Evolutionary conservation across 2,329 filamentous ascomycete genomes (phyloP), one percentile per base, ranked within the genome.

Genomic region (Fonsecaea monophora): DNA sequence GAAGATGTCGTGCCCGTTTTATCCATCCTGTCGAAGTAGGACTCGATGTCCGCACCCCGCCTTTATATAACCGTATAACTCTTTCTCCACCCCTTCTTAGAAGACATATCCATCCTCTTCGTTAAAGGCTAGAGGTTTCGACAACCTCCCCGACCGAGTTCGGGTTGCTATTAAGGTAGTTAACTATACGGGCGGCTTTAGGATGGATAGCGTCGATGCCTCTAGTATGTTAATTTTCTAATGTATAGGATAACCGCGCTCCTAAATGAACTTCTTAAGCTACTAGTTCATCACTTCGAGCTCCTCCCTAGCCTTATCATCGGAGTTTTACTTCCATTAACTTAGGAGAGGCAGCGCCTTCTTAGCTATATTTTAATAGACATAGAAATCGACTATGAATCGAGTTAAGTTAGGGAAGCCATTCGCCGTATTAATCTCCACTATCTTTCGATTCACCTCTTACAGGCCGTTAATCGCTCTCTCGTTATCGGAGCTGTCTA

Each of bases 41-140:
- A 62, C 59, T 62, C 59, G 59, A 62, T 62, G 42, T 32, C 59
- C 42, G 30, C 37, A 54, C 18, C 18, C 42, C 42, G 59, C 42
- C 59, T 21, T 62, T 8, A 62, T 54, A 21, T 62, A 62, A 62
- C 59, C 59, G 59, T 62, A 62, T n/a, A 62, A 35, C 55, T 62
- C 59, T 25, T 62, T 62, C 59, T 62, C 45, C 3, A 25, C 18
- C 59, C 59, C 59, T 53, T 12, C 59, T 55, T 62, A n/a, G 59
- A 62, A 45, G 59, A 62, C 25, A 25, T 62, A 62, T 62, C 42
- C 18, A 34, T 62, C 59, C 32, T 25, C 55, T 62, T 62, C 59
- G 15, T 62, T 54, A 32, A 62, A 62, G 25, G 42, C 59, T 37
- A 62, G 42, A 25, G 59, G 35, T 21, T 62, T 62, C 48, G 59